These are phyloP conservation scores for Colletotrichum filicis DNA, from an alignment of 2,329 filamentous ascomycete species.

Conservation along the genomic window DNA sequence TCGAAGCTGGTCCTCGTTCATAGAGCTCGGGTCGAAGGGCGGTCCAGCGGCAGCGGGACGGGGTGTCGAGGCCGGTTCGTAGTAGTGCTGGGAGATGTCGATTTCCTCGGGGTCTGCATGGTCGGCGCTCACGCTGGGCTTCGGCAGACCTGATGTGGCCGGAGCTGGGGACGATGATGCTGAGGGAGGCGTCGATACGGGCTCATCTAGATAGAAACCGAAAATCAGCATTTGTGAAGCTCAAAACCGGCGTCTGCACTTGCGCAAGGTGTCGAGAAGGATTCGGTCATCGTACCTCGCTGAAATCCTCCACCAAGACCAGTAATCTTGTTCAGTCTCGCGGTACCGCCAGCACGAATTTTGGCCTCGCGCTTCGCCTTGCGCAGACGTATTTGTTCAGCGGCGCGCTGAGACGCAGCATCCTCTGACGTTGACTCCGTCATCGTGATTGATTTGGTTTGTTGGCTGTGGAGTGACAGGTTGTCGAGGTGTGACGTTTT, in stretches of 20 bases:
- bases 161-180: conserved; percentile 31
- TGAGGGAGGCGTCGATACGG: conserved; percentile 15
- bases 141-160: conserved; percentile 43
- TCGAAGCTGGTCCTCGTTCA: conserved; percentile 70
- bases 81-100: conserved; percentile 82
- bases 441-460: conserved; percentile 45
- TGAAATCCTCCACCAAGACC: conserved; percentile 71
- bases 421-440: conserved; percentile 56
- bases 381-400: conserved; percentile 77
- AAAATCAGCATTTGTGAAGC: background rate
- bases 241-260: background rate
- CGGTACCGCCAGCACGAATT: conserved; percentile 76
- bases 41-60: conserved; percentile 39
- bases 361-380: conserved; percentile 85
- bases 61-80: conserved; percentile 56
- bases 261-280: background rate
- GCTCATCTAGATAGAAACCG: background rate
- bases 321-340: conserved; percentile 80
- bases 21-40: conserved; percentile 44
- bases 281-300: conserved; percentile 47
- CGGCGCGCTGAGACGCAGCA: conserved; percentile 62
- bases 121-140: conserved; percentile 40
- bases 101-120: conserved; percentile 78
- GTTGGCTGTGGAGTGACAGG: conserved; percentile 9
- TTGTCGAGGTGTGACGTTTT: conserved; percentile 29